Percentiles rank a stretch among this genome's conserved stretches.
Evolutionary conservation across 2,329 filamentous ascomycete genomes (phyloP).

Genomic region (Colletotrichum sp.): DNA sequence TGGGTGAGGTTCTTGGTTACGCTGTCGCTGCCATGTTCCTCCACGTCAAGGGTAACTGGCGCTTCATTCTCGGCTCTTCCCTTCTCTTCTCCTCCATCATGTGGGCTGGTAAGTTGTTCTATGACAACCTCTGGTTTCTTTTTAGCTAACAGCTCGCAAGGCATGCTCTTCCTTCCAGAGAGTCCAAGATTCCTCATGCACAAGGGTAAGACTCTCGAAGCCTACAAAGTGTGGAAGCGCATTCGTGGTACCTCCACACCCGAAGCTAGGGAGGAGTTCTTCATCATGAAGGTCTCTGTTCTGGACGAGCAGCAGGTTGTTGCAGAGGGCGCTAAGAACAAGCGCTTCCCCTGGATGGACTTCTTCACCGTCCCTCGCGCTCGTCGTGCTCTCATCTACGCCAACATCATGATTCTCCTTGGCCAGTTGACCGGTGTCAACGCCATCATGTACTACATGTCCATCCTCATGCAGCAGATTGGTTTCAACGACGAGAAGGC

Average conservation of each 20-base stretch:
- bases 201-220: constrained; percentile 48
- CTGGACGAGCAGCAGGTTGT: constrained; percentile 59
- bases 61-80: constrained; percentile 75
- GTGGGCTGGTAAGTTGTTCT: constrained; percentile 42
- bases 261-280: constrained; percentile 72
- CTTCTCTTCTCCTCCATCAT: constrained; percentile 60
- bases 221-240: constrained; percentile 72
- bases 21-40: constrained; percentile 76
- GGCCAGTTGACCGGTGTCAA: constrained; percentile 76
- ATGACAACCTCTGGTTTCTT: accelerated
- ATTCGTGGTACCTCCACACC: constrained; percentile 64
- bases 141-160: accelerated
- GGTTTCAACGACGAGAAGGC: constrained; percentile 66
- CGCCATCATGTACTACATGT: constrained; percentile 76
- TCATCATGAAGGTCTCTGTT: constrained; percentile 70
- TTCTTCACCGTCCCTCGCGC: constrained; percentile 73
- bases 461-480: constrained; percentile 67
- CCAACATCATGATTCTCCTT: constrained; percentile 72
- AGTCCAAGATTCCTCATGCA: constrained; percentile 46
- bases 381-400: constrained; percentile 69
- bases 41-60: constrained; percentile 71
- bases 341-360: constrained; percentile 72
- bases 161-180: constrained; percentile 39
- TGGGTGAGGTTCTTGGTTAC: constrained; percentile 76
- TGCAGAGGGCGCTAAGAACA: constrained; percentile 53